A percentile compares a stretch with the other conserved stretches of the same genome.
These are phyloP conservation scores for Iris macrosiphon DNA, from an alignment of 106 monocot species.

Conservation along the genomic window DNA sequence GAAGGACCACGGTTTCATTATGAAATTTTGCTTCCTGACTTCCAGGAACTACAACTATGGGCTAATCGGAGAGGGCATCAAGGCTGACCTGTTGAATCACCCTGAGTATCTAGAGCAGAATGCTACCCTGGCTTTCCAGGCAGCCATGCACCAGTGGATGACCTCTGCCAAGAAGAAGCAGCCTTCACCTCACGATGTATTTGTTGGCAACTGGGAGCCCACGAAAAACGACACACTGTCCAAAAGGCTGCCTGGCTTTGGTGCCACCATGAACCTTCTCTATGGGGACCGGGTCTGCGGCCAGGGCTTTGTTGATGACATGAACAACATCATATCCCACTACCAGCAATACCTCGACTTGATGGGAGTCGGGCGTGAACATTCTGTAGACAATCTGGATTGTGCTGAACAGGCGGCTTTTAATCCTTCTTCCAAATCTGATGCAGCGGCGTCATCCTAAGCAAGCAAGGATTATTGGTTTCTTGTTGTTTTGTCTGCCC, in stretches of 20 bases:
- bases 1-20: background rate
- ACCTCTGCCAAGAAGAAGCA: constrained; percentile 76
- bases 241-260: constrained; percentile 87
- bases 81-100: background rate
- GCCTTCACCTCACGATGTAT: constrained; percentile 77
- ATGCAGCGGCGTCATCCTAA: constrained; percentile 45
- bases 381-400: constrained; percentile 77
- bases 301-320: constrained; percentile 57
- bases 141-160: constrained; percentile 91
- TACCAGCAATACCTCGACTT: constrained; percentile 86
- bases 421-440: constrained; percentile 52
- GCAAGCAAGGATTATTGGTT: background rate
- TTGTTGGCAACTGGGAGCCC: constrained; percentile 90
- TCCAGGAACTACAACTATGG: constrained; percentile 11
- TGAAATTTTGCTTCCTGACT: background rate
- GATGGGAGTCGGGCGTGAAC: constrained; percentile 76
- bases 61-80: constrained; percentile 8
- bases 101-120: constrained; percentile 12
- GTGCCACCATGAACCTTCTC: constrained; percentile 84
- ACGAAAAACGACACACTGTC: constrained; percentile 84
- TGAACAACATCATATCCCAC: constrained; percentile 85
- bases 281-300: constrained; percentile 68
- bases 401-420: constrained; percentile 74
- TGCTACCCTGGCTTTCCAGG: constrained; percentile 85
- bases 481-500: no score